phyloP scores from a whole-genome alignment of 805 yeast genomes.

The Zygosaccharomyces kombuchaensis region DNA sequence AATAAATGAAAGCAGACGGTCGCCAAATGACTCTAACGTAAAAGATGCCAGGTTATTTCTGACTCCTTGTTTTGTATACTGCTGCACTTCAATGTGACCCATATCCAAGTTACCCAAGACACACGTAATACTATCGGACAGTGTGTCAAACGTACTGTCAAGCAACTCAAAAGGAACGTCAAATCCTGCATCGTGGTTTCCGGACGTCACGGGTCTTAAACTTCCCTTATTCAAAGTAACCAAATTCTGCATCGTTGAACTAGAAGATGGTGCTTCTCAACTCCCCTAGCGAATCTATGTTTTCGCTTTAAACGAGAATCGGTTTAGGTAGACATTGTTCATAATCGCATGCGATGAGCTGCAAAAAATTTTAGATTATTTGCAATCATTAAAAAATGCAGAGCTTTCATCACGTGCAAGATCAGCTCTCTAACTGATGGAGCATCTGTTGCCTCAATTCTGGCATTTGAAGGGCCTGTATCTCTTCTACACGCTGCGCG shows the following conservation, averaged over 20 bases:
- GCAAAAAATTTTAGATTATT: slow-evolving; percentile 1
- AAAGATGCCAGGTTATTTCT: slow-evolving; percentile 56
- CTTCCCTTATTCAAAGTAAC: slow-evolving; percentile 33
- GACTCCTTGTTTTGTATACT: slow-evolving; percentile 62
- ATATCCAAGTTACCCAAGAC: slow-evolving; percentile 55
- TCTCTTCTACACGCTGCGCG: slow-evolving; percentile 20
- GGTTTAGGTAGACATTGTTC: background rate
- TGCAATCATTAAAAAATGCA: background rate
- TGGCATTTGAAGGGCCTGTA: slow-evolving; percentile 24
- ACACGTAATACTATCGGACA: slow-evolving; percentile 67
- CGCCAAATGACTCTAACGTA: slow-evolving; percentile 41
- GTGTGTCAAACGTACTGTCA: slow-evolving; percentile 56
- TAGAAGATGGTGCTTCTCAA: background rate
- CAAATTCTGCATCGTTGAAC: slow-evolving; percentile 30
- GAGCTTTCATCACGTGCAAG: background rate
- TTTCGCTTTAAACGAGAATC: background rate
- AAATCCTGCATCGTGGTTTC: slow-evolving; percentile 14
- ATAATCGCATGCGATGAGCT: slow-evolving; percentile 3
- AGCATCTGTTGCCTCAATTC: slow-evolving; percentile 17
- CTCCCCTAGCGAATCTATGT: background rate
- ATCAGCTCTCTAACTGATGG: slow-evolving; percentile 3
- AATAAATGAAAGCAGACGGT: slow-evolving; percentile 48
- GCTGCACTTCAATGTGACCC: slow-evolving; percentile 68
- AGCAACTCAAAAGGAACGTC: slow-evolving; percentile 19
- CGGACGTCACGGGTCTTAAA: slow-evolving; percentile 22